phyloP scores from a whole-genome alignment of 768 basidiomycete species.

The Trametes cinnabarina region DNA sequence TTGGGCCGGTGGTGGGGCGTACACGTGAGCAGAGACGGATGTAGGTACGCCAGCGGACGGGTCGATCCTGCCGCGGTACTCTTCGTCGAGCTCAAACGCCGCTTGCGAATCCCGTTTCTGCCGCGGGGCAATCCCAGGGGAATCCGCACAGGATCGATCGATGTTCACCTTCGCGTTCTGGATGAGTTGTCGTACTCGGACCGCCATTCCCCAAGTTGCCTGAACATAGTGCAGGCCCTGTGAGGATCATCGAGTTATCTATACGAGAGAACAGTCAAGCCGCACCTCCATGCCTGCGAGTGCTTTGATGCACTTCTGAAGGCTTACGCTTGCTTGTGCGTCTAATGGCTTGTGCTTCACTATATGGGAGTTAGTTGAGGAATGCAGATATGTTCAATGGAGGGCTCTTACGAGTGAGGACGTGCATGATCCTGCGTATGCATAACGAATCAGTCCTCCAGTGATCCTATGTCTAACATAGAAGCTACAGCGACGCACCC shows the following conservation, averaged over 20 bases:
- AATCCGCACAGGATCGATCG: conserved; percentile 24
- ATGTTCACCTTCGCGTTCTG: conserved; percentile 65
- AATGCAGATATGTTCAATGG: conserved; percentile 16
- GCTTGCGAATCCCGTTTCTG: conserved; percentile 13
- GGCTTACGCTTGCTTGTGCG: conserved; percentile 62
- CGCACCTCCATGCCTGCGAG: conserved; percentile 67
- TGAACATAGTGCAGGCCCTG: conserved; percentile 24
- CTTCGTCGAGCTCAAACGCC: conserved; percentile 10
- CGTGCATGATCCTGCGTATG: conserved; percentile 68
- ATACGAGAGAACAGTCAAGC: conserved; percentile 13
- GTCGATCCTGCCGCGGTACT: not conserved
- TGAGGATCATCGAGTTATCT: conserved; percentile 12
- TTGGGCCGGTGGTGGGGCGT: not conserved
- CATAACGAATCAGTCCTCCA: not conserved
- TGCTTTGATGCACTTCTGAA: conserved; percentile 61
- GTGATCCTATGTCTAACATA: no score
- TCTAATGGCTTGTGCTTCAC: conserved; percentile 71
- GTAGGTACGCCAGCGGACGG: not conserved
- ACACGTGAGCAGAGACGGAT: not conserved
- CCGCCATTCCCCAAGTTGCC: conserved; percentile 69
- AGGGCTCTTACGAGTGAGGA: conserved; percentile 52
- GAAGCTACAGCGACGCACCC: conserved; percentile 48
- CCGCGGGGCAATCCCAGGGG: not conserved
- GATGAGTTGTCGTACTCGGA: conserved; percentile 65
- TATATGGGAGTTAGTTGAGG: conserved; percentile 25